Conservation (phyloP, 2,329 filamentous ascomycete species). For the Neoascochyta sp. region DNA sequence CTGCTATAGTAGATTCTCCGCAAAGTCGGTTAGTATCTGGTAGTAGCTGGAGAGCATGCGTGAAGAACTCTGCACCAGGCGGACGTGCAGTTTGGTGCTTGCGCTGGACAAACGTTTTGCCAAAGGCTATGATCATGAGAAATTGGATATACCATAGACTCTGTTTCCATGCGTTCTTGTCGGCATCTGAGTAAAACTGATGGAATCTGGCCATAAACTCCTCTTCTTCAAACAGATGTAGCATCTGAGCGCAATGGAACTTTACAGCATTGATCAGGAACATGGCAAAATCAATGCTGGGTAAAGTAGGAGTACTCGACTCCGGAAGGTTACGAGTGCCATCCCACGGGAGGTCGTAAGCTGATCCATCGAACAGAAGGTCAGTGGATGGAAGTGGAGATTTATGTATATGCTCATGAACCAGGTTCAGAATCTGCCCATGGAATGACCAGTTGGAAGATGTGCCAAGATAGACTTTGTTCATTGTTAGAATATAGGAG, state of each 20-base stretch:
- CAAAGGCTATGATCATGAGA: constrained; percentile 53
- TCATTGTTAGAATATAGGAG: constrained; percentile 1
- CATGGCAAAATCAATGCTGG: constrained; percentile 50
- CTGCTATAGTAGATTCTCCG: constrained; percentile 45
- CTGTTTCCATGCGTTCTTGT: constrained; percentile 20
- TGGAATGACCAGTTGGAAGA: constrained; percentile 58
- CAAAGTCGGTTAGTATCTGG: constrained; percentile 44
- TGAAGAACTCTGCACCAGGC: constrained; percentile 56
- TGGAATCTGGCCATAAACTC: constrained; percentile 48
- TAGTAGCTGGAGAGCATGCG: constrained; percentile 59
- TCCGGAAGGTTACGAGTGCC: constrained; percentile 33
- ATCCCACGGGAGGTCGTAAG: constrained; percentile 54
- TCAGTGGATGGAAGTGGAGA: constrained; percentile 43
- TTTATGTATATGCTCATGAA: constrained; percentile 47
- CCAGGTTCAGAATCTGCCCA: constrained; percentile 48
- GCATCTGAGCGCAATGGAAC: constrained; percentile 54
- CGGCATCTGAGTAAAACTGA: constrained; percentile 40
- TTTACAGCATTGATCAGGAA: constrained; percentile 56
- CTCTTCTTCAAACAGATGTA: constrained; percentile 54
- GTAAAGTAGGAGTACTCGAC: constrained; percentile 42
- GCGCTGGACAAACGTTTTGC: constrained; percentile 51
- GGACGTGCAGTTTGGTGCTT: constrained; percentile 34
- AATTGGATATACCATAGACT: constrained; percentile 54
- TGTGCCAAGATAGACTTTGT: constrained; percentile 51
- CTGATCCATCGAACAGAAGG: constrained; percentile 50